phyloP scores from a whole-genome alignment of 2,329 filamentous ascomycete genomes.

The Teratosphaeria nubilosa region DNA sequence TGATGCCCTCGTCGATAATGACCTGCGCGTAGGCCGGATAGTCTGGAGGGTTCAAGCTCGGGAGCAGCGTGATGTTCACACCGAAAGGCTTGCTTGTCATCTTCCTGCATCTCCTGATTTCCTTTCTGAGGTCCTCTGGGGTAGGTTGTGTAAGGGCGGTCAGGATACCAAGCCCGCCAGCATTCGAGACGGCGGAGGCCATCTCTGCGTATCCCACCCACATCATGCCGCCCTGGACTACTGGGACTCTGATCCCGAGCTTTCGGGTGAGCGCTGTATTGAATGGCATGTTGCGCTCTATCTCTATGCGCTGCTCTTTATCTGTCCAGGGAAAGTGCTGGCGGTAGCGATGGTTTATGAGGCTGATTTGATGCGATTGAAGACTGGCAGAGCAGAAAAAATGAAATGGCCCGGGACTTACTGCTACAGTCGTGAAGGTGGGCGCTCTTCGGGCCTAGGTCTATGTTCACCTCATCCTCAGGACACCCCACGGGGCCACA shows the following conservation, averaged over 20 bases:
- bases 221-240: slow-evolving; percentile 83
- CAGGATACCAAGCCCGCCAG: slow-evolving; percentile 73
- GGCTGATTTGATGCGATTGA: not conserved
- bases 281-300: slow-evolving; percentile 46
- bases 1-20: slow-evolving; percentile 85
- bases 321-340: not conserved
- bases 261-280: slow-evolving; percentile 53
- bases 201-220: slow-evolving; percentile 74
- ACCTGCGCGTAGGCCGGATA: slow-evolving; percentile 87
- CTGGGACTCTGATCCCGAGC: slow-evolving; percentile 56
- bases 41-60: slow-evolving; percentile 79
- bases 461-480: not conserved
- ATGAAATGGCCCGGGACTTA: not conserved
- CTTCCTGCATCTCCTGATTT: slow-evolving; percentile 76
- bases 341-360: not conserved
- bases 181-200: slow-evolving; percentile 65
- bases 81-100: slow-evolving; percentile 76
- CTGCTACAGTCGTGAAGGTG: not conserved
- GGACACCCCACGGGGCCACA: not conserved
- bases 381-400: not conserved
- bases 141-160: slow-evolving; percentile 87
- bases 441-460: not conserved
- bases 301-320: not conserved
- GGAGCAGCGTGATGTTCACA: slow-evolving; percentile 91
- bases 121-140: slow-evolving; percentile 81